Evolutionary conservation across 352 stramenopile species (phyloP).

Genomic region (Aphanomyces euteiches): DNA sequence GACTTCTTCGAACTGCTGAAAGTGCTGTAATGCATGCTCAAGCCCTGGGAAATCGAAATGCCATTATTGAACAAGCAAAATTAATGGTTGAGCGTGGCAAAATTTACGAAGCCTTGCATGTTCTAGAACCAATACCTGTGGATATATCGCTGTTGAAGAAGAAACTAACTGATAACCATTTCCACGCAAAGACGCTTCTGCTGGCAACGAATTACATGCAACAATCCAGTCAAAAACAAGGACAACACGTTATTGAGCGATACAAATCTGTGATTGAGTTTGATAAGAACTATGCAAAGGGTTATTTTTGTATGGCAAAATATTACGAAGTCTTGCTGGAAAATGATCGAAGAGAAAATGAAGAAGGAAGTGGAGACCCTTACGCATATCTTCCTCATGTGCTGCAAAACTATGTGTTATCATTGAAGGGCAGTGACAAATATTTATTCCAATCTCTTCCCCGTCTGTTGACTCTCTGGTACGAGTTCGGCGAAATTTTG

Average conservation of each 20-base stretch:
- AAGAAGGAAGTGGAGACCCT: constrained; percentile 38
- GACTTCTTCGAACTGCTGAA: constrained; percentile 69
- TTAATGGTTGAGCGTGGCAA: constrained; percentile 72
- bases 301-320: constrained; percentile 86
- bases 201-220: constrained; percentile 96
- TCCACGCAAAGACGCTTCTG: constrained; percentile 86
- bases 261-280: constrained; percentile 94
- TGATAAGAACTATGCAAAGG: constrained; percentile 91
- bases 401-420: constrained; percentile 93
- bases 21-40: constrained; percentile 85
- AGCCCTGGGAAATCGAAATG: constrained; percentile 68
- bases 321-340: constrained; percentile 89
- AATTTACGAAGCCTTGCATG: constrained; percentile 82
- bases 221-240: constrained; percentile 91
- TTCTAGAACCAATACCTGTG: constrained; percentile 77
- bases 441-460: constrained; percentile 97
- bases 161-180: constrained; percentile 57
- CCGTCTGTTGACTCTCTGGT: constrained; percentile 96
- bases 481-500: constrained; percentile 91
- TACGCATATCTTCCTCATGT: constrained; percentile 83
- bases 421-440: constrained; percentile 85
- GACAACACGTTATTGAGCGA: constrained; percentile 89
- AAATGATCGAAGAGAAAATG: constrained; percentile 25
- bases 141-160: constrained; percentile 70
- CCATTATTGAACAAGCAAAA: constrained; percentile 72